Evolutionary conservation across 2,329 filamentous ascomycete species (phyloP).

Genomic region (Lasiodiplodia hormozganensis): DNA sequence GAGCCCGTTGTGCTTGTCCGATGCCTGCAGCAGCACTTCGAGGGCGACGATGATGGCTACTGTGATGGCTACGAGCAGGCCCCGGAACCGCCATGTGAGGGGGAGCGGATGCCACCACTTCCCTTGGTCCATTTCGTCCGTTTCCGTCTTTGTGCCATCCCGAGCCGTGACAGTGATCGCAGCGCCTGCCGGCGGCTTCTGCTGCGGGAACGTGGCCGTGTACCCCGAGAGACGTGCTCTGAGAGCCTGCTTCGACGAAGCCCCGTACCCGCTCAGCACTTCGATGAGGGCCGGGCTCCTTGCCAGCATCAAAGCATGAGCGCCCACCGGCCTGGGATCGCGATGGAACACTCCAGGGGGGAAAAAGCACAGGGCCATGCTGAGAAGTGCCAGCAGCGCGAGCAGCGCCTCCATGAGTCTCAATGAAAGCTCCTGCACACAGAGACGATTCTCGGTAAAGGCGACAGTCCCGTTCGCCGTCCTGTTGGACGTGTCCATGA

Average conservation of each 20-base stretch:
- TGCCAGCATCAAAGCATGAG: background rate
- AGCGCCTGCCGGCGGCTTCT: background rate
- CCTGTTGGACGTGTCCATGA: background rate
- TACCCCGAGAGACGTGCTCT: background rate
- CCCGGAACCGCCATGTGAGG: background rate
- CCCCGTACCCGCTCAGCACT: background rate
- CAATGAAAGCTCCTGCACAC: background rate
- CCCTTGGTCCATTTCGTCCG: background rate
- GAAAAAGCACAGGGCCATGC: background rate
- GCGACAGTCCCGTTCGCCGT: background rate
- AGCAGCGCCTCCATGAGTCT: conserved; percentile 1
- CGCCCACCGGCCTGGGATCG: background rate
- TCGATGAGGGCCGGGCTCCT: background rate
- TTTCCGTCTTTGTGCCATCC: too few species aligned
- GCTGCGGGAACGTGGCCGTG: background rate
- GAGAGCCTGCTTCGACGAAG: background rate
- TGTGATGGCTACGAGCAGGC: background rate
- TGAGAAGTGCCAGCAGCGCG: background rate
- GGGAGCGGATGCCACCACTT: background rate
- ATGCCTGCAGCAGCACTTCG: background rate
- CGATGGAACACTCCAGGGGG: background rate
- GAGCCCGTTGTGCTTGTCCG: background rate
- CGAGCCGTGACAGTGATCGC: background rate
- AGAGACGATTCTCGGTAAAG: background rate
- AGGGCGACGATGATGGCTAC: background rate